Base-by-base conservation (phyloP, 345 rosid species). In the Eucalyptus marginata region DNA sequence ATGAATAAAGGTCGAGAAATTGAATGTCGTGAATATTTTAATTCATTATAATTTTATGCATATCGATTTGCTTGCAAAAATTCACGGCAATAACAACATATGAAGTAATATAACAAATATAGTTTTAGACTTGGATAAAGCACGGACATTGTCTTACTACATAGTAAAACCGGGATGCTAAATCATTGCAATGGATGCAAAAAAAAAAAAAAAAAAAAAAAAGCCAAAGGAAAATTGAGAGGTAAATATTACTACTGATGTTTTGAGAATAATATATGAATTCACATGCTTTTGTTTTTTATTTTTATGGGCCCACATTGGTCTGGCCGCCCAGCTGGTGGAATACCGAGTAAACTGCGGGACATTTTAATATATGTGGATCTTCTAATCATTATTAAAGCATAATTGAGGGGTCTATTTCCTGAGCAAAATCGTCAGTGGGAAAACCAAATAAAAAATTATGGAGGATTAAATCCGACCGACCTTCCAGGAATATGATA, bases 231-330 rank as follows among this genome's bases (percentile, higher is more conserved):
- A 64, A 27, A 59, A 27, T 25, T 27, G 31, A 87, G 95, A 51
- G 54, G 8, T 16, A 51, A 51, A 7, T 51, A 51, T 51, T 51
- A 51, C 0, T 17, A 52, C 9, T 3, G 56, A 52, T 52, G 56
- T 89, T 33, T 90, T 91, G 20, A 98, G 86, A 98, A 95, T 62
- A 93, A 96, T 47, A 91, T 95, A n/a, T 92, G 56, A 52, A 18
- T 18, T 52, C 56, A 52, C 10, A 18, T 52, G 8, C 14, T 36
- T 18, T 71, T 10, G 0, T 52, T 52, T 51, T 7, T 52, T 7
- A 7, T 52, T 52, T 52, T 56, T 29, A 64, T 8, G 4, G 81
- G 83, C 8, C 22, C 22, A 36, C 27, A 36, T 36, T 71, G 83
- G 14, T 71, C 18, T 15, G 56, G 10, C 10, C 56, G 17, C 0